Evolutionary conservation across 805 yeast species (phyloP).

Genomic region (Huiozyma naganishii): DNA sequence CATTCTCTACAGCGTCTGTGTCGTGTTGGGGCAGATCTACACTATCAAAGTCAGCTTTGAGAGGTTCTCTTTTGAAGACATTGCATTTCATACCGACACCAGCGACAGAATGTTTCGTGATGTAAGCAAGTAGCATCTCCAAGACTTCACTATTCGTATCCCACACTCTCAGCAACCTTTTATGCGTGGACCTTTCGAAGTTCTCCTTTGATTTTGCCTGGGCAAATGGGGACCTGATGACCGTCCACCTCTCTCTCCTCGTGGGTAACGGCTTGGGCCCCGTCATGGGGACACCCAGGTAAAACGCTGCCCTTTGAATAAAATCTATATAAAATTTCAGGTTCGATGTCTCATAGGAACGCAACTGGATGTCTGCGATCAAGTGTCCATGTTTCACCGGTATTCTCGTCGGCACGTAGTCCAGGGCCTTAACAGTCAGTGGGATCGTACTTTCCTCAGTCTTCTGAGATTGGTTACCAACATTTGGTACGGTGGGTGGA

Average conservation of each 20-base stretch:
- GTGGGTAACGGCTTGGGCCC: constrained; percentile 62
- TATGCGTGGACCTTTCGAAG: constrained; percentile 78
- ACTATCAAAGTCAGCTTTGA: constrained; percentile 3
- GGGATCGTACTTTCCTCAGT: constrained; percentile 38
- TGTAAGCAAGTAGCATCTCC: constrained; percentile 69
- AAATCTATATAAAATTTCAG: constrained; percentile 74
- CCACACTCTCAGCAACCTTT: constrained; percentile 61
- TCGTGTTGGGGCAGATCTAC: neutral
- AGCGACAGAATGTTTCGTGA: constrained; percentile 63
- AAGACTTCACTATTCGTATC: constrained; percentile 80
- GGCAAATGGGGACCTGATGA: constrained; percentile 84
- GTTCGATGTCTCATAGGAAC: constrained; percentile 60
- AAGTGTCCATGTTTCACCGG: constrained; percentile 58
- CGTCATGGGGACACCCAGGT: constrained; percentile 75
- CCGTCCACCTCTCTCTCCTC: constrained; percentile 83
- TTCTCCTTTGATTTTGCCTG: constrained; percentile 92
- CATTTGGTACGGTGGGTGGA: no score
- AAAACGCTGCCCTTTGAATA: constrained; percentile 81
- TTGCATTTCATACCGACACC: constrained; percentile 80
- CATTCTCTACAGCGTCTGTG: constrained; percentile 6
- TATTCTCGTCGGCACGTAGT: constrained; percentile 69
- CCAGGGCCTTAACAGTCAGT: constrained; percentile 70
- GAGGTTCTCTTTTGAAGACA: constrained; percentile 41
- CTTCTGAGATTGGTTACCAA: no score
- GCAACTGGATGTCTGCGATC: constrained; percentile 67